Evolutionary conservation across 2,329 filamentous ascomycete genomes (phyloP).

Genomic region (Fusarium agapanthi): DNA sequence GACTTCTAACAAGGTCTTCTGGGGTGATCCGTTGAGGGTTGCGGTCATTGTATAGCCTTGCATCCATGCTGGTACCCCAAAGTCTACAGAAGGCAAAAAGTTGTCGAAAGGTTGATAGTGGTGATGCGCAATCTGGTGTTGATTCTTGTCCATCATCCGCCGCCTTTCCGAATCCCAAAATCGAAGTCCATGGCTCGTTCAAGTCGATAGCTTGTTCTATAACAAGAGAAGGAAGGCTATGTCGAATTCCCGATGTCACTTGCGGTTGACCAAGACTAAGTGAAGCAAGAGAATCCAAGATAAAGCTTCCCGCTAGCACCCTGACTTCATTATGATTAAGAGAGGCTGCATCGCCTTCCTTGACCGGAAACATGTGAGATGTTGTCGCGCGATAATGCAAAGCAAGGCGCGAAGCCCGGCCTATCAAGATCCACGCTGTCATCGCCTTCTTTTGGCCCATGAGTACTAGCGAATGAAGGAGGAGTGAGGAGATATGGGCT

Average conservation of each 20-base stretch:
- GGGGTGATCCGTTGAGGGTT: conserved; percentile 24
- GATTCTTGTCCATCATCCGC: conserved; percentile 1
- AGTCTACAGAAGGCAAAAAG: conserved; percentile 51
- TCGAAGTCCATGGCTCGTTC: conserved; percentile 34
- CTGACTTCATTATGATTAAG: conserved; percentile 29
- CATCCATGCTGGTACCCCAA: conserved; percentile 41
- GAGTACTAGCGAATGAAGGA: conserved; percentile 70
- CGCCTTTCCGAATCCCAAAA: conserved; percentile 29
- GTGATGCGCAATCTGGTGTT: conserved; percentile 39
- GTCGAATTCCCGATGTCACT: conserved; percentile 30
- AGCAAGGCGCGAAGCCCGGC: conserved; percentile 64
- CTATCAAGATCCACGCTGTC: conserved; percentile 71
- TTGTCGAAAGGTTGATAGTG: conserved; percentile 54
- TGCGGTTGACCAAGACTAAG: conserved; percentile 55
- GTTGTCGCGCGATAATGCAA: conserved; percentile 40
- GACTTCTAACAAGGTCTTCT: conserved; percentile 45
- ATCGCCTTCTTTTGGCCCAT: conserved; percentile 65
- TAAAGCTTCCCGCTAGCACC: conserved; percentile 63
- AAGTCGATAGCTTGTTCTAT: conserved; percentile 15
- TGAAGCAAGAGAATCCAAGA: conserved; percentile 68
- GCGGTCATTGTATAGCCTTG: conserved; percentile 22
- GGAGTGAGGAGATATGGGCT: conserved; percentile 49
- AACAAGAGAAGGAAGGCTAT: conserved; percentile 25
- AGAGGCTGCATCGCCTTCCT: conserved; percentile 16
- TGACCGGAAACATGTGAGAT: conserved; percentile 33